Evolutionary conservation across 768 basidiomycete species (phyloP).

Genomic region (Piloderma croceum): DNA sequence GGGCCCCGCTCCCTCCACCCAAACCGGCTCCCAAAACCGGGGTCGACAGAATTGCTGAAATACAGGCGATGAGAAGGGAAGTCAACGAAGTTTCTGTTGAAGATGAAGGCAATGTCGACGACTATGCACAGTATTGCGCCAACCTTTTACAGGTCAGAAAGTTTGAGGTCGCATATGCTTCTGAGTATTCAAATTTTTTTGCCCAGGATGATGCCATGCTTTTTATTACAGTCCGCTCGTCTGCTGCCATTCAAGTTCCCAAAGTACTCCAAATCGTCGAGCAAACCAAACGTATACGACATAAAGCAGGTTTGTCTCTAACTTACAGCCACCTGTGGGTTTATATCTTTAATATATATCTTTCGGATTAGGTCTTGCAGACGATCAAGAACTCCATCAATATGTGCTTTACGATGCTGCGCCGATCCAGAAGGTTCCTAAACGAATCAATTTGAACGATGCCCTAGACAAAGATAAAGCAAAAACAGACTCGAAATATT

Average conservation of each 20-base stretch:
- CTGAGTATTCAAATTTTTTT: neutral
- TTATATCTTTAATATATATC: constrained; percentile 2
- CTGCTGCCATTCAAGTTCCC: constrained; percentile 56
- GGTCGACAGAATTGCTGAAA: constrained; percentile 62
- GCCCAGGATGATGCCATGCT: constrained; percentile 84
- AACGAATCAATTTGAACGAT: constrained; percentile 61
- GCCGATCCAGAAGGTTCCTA: constrained; percentile 38
- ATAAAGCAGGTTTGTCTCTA: constrained; percentile 52
- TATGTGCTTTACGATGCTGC: constrained; percentile 69
- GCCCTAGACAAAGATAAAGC: constrained; percentile 33
- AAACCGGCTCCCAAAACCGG: constrained; percentile 62
- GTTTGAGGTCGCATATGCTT: constrained; percentile 2
- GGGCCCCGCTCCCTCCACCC: constrained; percentile 42
- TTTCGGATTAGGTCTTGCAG: constrained; percentile 33
- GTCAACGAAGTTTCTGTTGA: constrained; percentile 71
- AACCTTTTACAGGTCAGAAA: constrained; percentile 52
- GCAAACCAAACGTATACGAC: constrained; percentile 67
- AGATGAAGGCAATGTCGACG: constrained; percentile 55
- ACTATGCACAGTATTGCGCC: constrained; percentile 68
- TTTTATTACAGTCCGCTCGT: constrained; percentile 69
- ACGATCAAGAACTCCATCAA: constrained; percentile 62
- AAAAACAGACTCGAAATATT: constrained; percentile 44
- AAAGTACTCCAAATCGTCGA: constrained; percentile 80
- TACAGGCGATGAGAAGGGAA: constrained; percentile 62
- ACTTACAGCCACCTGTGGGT: neutral